Base-by-base conservation (phyloP, 2,329 filamentous ascomycete genomes). In the Colletotrichum horii region DNA sequence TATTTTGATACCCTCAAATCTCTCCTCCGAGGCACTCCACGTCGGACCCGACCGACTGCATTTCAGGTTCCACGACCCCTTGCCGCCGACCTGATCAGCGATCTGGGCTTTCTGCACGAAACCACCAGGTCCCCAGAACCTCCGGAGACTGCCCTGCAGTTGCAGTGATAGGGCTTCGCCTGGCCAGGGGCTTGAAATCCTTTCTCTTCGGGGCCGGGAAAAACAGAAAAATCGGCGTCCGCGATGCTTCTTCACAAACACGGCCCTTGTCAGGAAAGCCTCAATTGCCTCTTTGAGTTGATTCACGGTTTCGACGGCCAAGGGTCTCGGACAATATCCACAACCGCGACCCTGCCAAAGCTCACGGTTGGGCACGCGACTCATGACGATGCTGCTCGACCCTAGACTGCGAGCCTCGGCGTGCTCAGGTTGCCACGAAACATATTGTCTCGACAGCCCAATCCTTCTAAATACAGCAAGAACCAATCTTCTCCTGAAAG, bases 1-100 rank as follows among this genome's bases (percentile, higher is more conserved):
- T 62, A 71, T 62, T 66, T 66, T 71, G 36, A 71, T 61, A 32
- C n/a, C 22, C 30, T 28, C 34, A 52, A 71, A 36, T 61, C 32
- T 32, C 32, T 55, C 36, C 68, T 38, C 62, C 62, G 68, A 72
- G 28, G 62, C 60, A 61, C 34, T 62, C 56, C 38, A 67, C 55
- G 26, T 72, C 56, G 69, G 73, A 72, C 62, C 62, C 62, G 73
- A 32, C 73, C 69, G 62, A 72, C 52, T 34, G 36, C 32, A 26
- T 26, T 19, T 43, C 52, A 48, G 34, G 43, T 26, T 34, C 30
- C 28, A 30, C 28, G 24, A 24, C 28, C 66, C 71, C 66, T 65
- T 48, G 52, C 58, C 52, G 38, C 70, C 52, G 55, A 26, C 28
- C 15, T 69, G 36, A 69, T 70, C 38, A 48, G 36, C 36, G 30